These are phyloP conservation scores for Xerophyta viscosa DNA, from an alignment of 106 monocot species.

Conservation along the genomic window DNA sequence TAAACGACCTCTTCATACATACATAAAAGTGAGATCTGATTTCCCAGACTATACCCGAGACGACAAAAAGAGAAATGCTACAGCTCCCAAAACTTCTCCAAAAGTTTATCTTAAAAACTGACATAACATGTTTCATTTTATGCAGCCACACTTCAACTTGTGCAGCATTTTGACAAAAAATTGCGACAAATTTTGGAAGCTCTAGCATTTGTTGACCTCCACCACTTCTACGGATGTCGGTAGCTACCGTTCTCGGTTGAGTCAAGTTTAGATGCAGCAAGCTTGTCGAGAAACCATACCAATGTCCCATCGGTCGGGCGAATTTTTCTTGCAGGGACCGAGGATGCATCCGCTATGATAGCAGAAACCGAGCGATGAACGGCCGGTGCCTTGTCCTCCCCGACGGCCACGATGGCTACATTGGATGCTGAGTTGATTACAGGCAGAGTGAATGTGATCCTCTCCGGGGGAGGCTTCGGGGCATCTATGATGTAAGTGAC, in stretches of 20 bases:
- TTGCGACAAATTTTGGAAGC: too few relatives aligned
- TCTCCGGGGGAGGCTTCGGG: constrained; percentile 68
- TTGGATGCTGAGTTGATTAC: constrained; percentile 85
- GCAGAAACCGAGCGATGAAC: constrained; percentile 22
- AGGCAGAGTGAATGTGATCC: constrained; percentile 83
- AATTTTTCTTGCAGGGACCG: constrained; percentile 43
- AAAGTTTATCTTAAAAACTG: too few relatives aligned
- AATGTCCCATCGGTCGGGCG: constrained; percentile 48
- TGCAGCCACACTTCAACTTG: too few relatives aligned
- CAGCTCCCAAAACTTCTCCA: too few relatives aligned
- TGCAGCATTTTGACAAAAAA: too few relatives aligned
- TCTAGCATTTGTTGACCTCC: too few relatives aligned
- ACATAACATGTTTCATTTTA: too few relatives aligned
- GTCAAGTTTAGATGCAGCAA: constrained; percentile 30
- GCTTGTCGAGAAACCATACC: constrained; percentile 69
- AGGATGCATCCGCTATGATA: not conserved
- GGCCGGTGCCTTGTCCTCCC: constrained; percentile 47
- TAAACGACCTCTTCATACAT: too few relatives aligned
- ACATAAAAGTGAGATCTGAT: too few relatives aligned
- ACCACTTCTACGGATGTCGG: not conserved
- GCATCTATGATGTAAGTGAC: constrained; percentile 73
- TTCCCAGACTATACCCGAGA: too few relatives aligned
- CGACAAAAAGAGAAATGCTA: too few relatives aligned
- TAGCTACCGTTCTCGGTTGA: not conserved
- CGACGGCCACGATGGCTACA: constrained; percentile 48